A percentile compares a stretch with the other conserved stretches of the same genome.
Evolutionary conservation across 1,284 basidiomycete genomes (phyloP).

Genomic region (Malassezia pachydermatis): DNA sequence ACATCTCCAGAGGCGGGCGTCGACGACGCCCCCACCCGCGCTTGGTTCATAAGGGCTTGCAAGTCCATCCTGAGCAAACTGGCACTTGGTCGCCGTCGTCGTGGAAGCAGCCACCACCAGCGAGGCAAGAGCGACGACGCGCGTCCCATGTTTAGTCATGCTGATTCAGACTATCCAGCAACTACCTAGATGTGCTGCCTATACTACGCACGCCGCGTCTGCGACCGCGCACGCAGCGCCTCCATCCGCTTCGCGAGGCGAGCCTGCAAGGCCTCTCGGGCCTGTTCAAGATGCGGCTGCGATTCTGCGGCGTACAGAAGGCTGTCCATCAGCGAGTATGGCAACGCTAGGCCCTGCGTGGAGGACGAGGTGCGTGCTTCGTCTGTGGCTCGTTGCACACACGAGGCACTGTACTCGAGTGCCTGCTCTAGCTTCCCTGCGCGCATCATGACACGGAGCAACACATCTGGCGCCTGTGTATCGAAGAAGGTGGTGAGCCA

Average conservation of each 20-base stretch:
- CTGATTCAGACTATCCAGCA: neutral
- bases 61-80: constrained; percentile 38
- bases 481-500: constrained; percentile 69
- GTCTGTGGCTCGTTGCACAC: neutral
- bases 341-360: neutral
- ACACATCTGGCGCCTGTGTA: constrained; percentile 65
- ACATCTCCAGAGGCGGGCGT: constrained; percentile 28
- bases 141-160: constrained; percentile 3
- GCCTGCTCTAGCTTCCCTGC: constrained; percentile 72
- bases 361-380: neutral
- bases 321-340: constrained; percentile 18
- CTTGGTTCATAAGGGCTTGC: constrained; percentile 39
- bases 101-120: neutral
- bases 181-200: too few relatives aligned
- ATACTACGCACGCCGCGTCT: too few relatives aligned
- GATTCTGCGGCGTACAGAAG: constrained; percentile 1
- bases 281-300: neutral
- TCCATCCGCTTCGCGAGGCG: neutral
- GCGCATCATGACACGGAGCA: constrained; percentile 63
- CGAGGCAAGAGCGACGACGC: constrained; percentile 1
- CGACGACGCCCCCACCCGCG: constrained; percentile 30
- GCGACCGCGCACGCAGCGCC: too few relatives aligned
- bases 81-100: neutral
- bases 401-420: constrained; percentile 56
- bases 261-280: too few relatives aligned